Evolutionary conservation across 2,329 filamentous ascomycete genomes (phyloP).

Genomic region (Daldinia eschscholtzii): DNA sequence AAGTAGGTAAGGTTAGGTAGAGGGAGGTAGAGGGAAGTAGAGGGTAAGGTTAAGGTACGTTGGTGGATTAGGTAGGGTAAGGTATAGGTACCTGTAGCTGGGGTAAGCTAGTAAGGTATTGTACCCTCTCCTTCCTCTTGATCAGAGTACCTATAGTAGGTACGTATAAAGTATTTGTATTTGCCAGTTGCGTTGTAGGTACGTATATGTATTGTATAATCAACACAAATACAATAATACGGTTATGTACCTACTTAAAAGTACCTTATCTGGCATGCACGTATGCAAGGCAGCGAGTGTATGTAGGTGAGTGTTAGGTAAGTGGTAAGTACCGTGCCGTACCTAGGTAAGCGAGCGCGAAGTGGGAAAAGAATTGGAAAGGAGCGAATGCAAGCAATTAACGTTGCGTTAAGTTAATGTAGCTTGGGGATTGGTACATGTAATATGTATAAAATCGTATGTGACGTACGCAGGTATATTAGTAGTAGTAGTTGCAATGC

Average conservation of each 20-base stretch:
- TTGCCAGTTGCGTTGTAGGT: constrained; percentile 8
- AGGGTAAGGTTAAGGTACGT: constrained; percentile 19
- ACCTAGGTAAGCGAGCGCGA: constrained; percentile 31
- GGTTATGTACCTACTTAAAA: constrained; percentile 6
- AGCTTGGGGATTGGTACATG: constrained; percentile 14
- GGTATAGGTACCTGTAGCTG: background rate
- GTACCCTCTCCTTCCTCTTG: constrained; percentile 3
- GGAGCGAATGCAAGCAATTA: constrained; percentile 33
- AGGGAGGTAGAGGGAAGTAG: background rate
- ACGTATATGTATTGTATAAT: constrained; percentile 2
- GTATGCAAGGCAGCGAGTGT: constrained; percentile 33
- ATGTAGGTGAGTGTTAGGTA: constrained; percentile 24
- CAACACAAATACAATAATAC: constrained; percentile 14
- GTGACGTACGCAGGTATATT: background rate
- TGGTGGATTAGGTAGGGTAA: constrained; percentile 21
- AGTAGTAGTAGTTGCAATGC: background rate
- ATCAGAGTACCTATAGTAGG: constrained; percentile 18
- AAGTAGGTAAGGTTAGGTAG: constrained; percentile 4
- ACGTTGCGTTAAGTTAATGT: constrained; percentile 13
- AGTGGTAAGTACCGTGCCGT: constrained; percentile 10
- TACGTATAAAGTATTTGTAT: constrained; percentile 23
- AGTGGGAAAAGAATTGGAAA: constrained; percentile 13
- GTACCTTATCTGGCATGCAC: constrained; percentile 40
- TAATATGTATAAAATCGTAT: background rate
- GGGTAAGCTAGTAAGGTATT: background rate